A percentile compares a stretch with the other conserved stretches of the same genome.
Evolutionary conservation across 345 rosid species (phyloP).

Genomic region (Microcos paniculata): DNA sequence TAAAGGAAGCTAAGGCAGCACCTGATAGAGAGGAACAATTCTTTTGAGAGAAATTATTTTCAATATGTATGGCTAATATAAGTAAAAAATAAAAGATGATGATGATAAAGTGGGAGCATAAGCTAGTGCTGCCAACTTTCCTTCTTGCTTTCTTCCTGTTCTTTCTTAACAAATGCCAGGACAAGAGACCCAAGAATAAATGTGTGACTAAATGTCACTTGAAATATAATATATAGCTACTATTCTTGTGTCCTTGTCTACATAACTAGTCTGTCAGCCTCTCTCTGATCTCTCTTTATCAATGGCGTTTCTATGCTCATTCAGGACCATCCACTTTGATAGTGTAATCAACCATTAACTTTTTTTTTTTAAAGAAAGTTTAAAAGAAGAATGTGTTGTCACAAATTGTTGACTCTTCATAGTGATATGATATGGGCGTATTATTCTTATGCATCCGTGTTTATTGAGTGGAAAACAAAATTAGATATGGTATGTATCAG

Average conservation of each 20-base stretch:
- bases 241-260: neutral
- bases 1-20: no score
- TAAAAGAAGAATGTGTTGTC: neutral
- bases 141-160: neutral
- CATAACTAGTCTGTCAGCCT: neutral
- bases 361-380: neutral
- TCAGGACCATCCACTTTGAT: conserved; percentile 4
- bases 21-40: no score
- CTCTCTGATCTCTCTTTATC: neutral
- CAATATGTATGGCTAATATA: conserved; percentile 14
- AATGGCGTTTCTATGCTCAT: neutral
- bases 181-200: neutral
- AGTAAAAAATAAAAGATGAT: neutral
- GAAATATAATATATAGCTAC: no score
- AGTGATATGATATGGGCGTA: neutral
- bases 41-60: neutral
- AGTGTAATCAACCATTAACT: neutral
- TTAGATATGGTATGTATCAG: no score
- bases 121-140: conserved; percentile 16
- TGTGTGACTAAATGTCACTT: conserved; percentile 7
- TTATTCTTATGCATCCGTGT: neutral
- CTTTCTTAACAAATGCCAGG: conserved; percentile 2
- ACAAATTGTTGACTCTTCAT: neutral
- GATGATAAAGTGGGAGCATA: conserved; percentile 24
- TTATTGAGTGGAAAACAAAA: neutral